These are phyloP conservation scores for Sugiyamaella japonica DNA, from an alignment of 1,139 yeast genomes.

Conservation along the genomic window DNA sequence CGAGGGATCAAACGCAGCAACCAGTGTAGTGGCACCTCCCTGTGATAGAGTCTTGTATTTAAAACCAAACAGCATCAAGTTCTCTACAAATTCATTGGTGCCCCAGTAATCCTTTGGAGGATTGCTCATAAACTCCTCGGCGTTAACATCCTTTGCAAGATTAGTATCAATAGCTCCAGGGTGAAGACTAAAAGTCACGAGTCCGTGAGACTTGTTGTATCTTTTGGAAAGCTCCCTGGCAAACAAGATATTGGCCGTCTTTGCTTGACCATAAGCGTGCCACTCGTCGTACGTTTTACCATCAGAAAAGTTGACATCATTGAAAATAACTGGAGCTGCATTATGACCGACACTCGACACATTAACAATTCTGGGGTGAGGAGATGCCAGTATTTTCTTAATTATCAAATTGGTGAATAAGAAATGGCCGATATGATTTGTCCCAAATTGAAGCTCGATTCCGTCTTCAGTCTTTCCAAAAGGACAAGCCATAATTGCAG, in stretches of 20 bases:
- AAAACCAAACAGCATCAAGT: not conserved
- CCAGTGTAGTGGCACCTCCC: conserved; percentile 15
- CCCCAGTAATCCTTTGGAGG: conserved; percentile 14
- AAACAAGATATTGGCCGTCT: conserved; percentile 28
- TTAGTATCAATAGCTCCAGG: conserved; percentile 22
- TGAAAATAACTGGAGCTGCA: conserved; percentile 35
- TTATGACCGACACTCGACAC: conserved; percentile 67
- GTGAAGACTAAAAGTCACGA: conserved; percentile 20
- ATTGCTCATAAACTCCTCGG: not conserved
- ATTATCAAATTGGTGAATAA: conserved; percentile 20
- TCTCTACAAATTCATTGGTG: not conserved
- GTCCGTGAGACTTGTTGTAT: conserved; percentile 15
- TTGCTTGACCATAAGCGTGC: conserved; percentile 35
- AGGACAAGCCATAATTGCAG: conserved; percentile 24
- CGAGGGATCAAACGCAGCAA: conserved; percentile 18
- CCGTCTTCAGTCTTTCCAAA: conserved; percentile 45
- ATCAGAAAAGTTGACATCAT: conserved; percentile 23
- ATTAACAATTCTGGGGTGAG: conserved; percentile 57
- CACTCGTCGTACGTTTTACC: conserved; percentile 23
- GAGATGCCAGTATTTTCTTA: conserved; percentile 23
- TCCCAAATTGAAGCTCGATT: conserved; percentile 70
- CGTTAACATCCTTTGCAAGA: conserved; percentile 12
- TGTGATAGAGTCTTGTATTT: conserved; percentile 9
- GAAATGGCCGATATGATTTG: conserved; percentile 70
- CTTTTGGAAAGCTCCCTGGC: conserved; percentile 13